Percentiles rank a stretch among this genome's conserved stretches.
phyloP scores from a whole-genome alignment of 805 yeast species.

The Candida easanensis region DNA sequence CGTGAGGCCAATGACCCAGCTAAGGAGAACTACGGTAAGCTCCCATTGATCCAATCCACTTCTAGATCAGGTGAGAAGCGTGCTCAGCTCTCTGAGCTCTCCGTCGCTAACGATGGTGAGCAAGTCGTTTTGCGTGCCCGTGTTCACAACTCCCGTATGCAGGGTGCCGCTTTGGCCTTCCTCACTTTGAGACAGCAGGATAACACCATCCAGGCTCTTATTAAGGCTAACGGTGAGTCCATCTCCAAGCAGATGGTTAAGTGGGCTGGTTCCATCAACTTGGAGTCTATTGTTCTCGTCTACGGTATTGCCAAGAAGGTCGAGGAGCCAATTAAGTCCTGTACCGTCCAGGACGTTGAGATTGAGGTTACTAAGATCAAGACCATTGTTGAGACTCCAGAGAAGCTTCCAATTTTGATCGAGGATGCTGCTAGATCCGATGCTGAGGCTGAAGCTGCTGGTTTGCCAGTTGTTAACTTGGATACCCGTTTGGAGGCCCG shows the following conservation, averaged over 20 bases:
- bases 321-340: constrained; percentile 82
- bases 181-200: constrained; percentile 89
- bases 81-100: constrained; percentile 51
- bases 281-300: constrained; percentile 90
- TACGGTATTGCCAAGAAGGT: constrained; percentile 82
- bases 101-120: constrained; percentile 65
- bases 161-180: constrained; percentile 93
- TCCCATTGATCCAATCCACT: constrained; percentile 71
- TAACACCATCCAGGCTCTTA: constrained; percentile 76
- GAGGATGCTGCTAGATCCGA: constrained; percentile 97
- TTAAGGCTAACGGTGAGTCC: constrained; percentile 69
- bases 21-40: constrained; percentile 82
- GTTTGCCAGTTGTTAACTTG: constrained; percentile 90
- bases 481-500: constrained; percentile 95
- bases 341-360: constrained; percentile 90
- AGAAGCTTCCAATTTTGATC: constrained; percentile 86
- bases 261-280: constrained; percentile 83
- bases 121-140: constrained; percentile 89
- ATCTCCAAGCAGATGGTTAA: constrained; percentile 95
- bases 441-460: constrained; percentile 87
- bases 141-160: constrained; percentile 89
- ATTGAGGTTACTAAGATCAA: constrained; percentile 70
- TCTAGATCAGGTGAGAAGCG: constrained; percentile 66
- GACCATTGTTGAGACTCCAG: constrained; percentile 84
- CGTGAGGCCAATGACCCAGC: constrained; percentile 82